phyloP scores from a whole-genome alignment of 192 early-diverging fungal species.

The Spinellus fusiger region DNA sequence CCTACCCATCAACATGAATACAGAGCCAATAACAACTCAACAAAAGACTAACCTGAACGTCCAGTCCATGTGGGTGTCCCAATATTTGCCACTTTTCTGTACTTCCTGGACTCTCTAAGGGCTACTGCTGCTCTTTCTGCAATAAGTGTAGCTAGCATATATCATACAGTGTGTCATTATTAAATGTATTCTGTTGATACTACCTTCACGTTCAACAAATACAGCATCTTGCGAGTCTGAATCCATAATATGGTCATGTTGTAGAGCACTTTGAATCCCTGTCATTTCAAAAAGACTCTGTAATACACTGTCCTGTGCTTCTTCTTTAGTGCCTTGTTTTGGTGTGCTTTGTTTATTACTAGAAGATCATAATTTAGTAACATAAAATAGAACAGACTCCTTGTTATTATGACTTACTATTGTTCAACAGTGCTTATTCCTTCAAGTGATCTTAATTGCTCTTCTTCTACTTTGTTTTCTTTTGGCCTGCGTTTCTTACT shows the following conservation, averaged over 20 bases:
- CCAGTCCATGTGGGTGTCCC: constrained; percentile 92
- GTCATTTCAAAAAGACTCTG: constrained; percentile 74
- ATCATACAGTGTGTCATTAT: background rate
- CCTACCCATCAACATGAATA: constrained; percentile 13
- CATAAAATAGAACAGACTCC: background rate
- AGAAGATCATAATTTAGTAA: background rate
- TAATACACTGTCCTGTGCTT: constrained; percentile 58
- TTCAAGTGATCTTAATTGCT: constrained; percentile 25
- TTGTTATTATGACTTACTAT: constrained; percentile 21
- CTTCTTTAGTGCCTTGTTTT: constrained; percentile 6
- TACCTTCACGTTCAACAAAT: constrained; percentile 70
- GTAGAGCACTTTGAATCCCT: constrained; percentile 82
- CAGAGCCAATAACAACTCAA: constrained; percentile 5
- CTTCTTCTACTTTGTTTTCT: constrained; percentile 5
- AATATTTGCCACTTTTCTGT: constrained; percentile 37
- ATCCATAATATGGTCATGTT: constrained; percentile 89
- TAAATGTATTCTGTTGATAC: background rate
- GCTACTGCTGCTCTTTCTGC: constrained; percentile 75
- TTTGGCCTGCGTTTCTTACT: constrained; percentile 9
- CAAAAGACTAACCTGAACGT: constrained; percentile 56
- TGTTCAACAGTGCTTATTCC: constrained; percentile 35
- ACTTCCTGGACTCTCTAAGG: constrained; percentile 65
- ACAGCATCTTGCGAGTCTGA: constrained; percentile 51
- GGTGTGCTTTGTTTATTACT: constrained; percentile 12
- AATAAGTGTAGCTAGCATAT: constrained; percentile 57